phyloP scores from a whole-genome alignment of 1,284 basidiomycete species.

The Coniferiporia sulphurascens region DNA sequence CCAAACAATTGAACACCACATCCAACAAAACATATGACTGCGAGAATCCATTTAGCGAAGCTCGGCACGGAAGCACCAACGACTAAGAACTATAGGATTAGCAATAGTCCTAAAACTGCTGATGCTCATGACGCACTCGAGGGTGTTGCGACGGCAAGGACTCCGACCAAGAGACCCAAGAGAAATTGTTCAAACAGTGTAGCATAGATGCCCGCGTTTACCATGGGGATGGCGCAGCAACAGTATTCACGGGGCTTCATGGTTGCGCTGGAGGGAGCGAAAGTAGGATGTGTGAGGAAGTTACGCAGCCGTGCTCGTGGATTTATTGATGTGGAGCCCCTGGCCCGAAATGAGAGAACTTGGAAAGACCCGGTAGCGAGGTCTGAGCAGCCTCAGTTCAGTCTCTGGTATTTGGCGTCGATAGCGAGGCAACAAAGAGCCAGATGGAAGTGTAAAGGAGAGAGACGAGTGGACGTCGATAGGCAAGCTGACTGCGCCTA shows the following conservation, averaged over 20 bases:
- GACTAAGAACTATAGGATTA: constrained; percentile 42
- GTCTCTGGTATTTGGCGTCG: too few species aligned
- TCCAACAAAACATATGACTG: constrained; percentile 66
- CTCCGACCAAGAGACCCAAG: constrained; percentile 66
- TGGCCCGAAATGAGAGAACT: too few species aligned
- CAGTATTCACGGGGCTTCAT: constrained; percentile 72
- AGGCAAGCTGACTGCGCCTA: too few species aligned
- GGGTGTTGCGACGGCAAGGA: constrained; percentile 76
- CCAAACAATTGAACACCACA: constrained; percentile 75
- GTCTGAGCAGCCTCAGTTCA: too few species aligned
- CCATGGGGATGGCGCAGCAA: constrained; percentile 79
- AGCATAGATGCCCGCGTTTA: constrained; percentile 85
- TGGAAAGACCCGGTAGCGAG: too few species aligned
- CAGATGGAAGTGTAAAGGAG: neutral
- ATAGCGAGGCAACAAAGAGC: too few species aligned
- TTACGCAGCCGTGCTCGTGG: too few species aligned
- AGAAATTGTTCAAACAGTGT: constrained; percentile 73
- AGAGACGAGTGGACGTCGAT: too few species aligned
- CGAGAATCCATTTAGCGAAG: constrained; percentile 72
- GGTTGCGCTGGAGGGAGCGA: too few species aligned
- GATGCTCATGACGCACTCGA: constrained; percentile 48
- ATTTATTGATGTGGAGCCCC: too few species aligned
- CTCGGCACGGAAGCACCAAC: constrained; percentile 79
- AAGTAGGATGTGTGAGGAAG: too few species aligned
- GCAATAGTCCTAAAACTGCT: constrained; percentile 15